Base-by-base conservation (phyloP, 495 filamentous ascomycete species). In the Staphylotrichum tortipilum region DNA sequence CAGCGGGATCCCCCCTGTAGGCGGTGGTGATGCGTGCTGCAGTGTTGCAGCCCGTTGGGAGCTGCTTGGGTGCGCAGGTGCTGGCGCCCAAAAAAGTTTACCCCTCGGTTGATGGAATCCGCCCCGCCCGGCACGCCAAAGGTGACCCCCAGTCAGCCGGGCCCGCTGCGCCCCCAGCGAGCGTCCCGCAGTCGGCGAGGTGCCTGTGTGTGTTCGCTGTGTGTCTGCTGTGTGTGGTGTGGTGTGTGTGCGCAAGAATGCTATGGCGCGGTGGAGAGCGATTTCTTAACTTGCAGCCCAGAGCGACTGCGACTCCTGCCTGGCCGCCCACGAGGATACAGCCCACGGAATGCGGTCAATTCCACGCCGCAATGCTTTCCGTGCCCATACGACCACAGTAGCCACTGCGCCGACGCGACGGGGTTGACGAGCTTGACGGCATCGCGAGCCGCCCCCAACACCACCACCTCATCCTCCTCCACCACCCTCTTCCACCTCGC, bases 241-340 rank as follows among this genome's bases (percentile, higher is more conserved):
- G 7, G 6, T 11, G 24, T 8, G 24, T 28, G 23, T n/a, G 40
- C 40, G 28, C 9, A 21, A 23, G 28, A 18, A 28, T 44, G 33
- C 41, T 24, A 5, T n/a, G 45, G 34, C 4, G 33, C 12, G 26
- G 51, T 52, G 44, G 49, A 53, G 56, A 52, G 51, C 43, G 40
- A 56, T 59, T 55, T 55, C 47, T 55, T 59, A 33, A 41, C 28
- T 38, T 29, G 14, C 35, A 23, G 53, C 18, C 44, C n/a, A n/a
- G n/a, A 34, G 35, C 29, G 23, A 52, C 48, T 45, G 35, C 40
- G 26, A 7, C 21, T 24, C 43, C n/a, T 40, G 35, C 22, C 40
- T 29, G 30, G 37, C 41, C 44, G 17, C 44, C 33, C 38, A 17
- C 31, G 38, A 34, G 17, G 23, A 10, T 7, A 34, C 30, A 35